Evolutionary conservation across 2,329 filamentous ascomycete genomes (phyloP).

Genomic region (Paraphoma sp.): DNA sequence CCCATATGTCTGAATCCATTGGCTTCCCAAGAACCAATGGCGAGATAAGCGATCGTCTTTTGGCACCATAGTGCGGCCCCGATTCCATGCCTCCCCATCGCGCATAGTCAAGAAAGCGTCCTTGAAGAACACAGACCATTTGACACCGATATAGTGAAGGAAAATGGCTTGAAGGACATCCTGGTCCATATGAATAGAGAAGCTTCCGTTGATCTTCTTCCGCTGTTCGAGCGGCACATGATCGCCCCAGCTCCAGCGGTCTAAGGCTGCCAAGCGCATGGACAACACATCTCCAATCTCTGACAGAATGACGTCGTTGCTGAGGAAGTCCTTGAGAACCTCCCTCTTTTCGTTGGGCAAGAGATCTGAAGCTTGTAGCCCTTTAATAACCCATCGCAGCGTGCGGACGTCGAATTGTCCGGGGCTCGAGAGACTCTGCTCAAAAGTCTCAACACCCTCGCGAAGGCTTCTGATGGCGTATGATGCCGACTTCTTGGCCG

Average conservation of each 20-base stretch:
- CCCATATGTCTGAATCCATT: background rate
- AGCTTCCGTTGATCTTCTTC: conserved; percentile 36
- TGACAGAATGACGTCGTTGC: conserved; percentile 37
- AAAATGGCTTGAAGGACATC: conserved; percentile 43
- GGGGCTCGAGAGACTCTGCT: conserved; percentile 20
- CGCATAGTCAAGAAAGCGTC: conserved; percentile 25
- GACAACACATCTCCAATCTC: conserved; percentile 43
- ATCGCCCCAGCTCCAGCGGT: conserved; percentile 39
- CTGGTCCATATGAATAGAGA: conserved; percentile 38
- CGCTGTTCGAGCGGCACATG: conserved; percentile 37
- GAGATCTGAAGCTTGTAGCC: conserved; percentile 54
- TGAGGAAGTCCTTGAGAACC: conserved; percentile 40
- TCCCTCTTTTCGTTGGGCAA: conserved; percentile 50
- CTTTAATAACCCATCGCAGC: conserved; percentile 51
- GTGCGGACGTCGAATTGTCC: conserved; percentile 42
- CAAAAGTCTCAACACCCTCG: conserved; percentile 26
- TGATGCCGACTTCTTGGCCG: conserved; percentile 21
- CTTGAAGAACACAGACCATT: conserved; percentile 44
- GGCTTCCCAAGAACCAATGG: conserved; percentile 31
- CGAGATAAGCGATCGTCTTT: conserved; percentile 30
- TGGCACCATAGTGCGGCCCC: conserved; percentile 17
- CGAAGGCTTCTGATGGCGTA: conserved; percentile 25
- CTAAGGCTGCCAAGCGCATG: conserved; percentile 35
- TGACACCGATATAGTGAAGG: conserved; percentile 39
- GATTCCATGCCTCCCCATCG: conserved; percentile 26